Conservation (phyloP, 495 filamentous ascomycete genomes). For the Cryomyces antarcticus region DNA sequence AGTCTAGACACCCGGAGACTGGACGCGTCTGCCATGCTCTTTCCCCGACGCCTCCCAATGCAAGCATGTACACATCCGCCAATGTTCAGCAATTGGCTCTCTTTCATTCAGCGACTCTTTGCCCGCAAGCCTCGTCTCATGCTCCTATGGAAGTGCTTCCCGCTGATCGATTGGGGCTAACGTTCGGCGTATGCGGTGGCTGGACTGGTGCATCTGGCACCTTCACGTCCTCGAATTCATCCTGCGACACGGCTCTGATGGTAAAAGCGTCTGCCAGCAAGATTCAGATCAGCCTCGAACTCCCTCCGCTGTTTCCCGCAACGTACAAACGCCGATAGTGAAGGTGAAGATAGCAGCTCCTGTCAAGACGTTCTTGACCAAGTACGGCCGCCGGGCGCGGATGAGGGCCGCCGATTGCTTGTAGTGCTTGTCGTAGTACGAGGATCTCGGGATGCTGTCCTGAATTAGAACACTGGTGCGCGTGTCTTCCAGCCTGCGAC, state of each 20-base stretch:
- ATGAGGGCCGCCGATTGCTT: slow-evolving; percentile 66
- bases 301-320: neutral
- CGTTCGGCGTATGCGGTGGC: slow-evolving; percentile 12
- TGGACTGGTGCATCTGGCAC: slow-evolving; percentile 49
- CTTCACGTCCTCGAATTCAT: slow-evolving; percentile 92
- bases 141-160: neutral
- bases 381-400: slow-evolving; percentile 75
- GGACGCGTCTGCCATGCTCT: neutral
- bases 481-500: too few species aligned
- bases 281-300: neutral
- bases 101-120: neutral
- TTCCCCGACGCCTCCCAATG: neutral
- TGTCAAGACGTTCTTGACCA: slow-evolving; percentile 69
- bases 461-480: neutral
- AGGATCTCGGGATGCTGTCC: slow-evolving; percentile 44
- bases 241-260: slow-evolving; percentile 73
- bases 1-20: neutral
- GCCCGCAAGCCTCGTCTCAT: neutral
- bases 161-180: slow-evolving; percentile 1
- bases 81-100: neutral
- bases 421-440: slow-evolving; percentile 77
- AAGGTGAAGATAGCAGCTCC: slow-evolving; percentile 50
- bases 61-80: neutral
- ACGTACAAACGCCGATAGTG: slow-evolving; percentile 64
- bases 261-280: slow-evolving; percentile 55